Evolutionary conservation across 495 filamentous ascomycete species (phyloP).

Genomic region (Penicillium macrosclerotiorum): DNA sequence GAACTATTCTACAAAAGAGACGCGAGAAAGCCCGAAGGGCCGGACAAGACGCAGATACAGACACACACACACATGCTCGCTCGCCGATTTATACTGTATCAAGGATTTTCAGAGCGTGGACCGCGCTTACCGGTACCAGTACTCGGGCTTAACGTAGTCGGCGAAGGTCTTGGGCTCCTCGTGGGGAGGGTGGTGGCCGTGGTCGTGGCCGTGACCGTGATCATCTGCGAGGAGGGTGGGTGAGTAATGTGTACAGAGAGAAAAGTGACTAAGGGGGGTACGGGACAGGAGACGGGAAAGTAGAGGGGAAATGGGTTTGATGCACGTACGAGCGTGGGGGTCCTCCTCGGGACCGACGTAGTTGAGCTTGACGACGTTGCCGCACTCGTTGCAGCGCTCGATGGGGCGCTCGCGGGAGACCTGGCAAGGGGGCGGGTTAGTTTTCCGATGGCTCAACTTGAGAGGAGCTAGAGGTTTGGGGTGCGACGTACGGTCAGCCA

Average conservation of each 20-base stretch:
- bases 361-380: constrained; percentile 92
- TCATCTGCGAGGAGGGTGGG: no score
- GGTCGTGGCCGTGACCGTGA: constrained; percentile 50
- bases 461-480: neutral
- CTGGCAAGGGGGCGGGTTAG: constrained; percentile 37
- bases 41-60: constrained; percentile 13
- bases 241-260: no score
- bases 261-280: no score
- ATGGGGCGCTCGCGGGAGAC: constrained; percentile 86
- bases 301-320: neutral
- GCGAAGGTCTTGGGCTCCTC: constrained; percentile 89
- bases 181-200: constrained; percentile 53
- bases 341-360: constrained; percentile 83
- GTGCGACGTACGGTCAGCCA: constrained; percentile 78
- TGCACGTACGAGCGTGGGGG: constrained; percentile 50
- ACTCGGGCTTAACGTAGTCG: constrained; percentile 89
- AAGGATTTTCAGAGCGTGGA: constrained; percentile 3
- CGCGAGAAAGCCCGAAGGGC: constrained; percentile 21
- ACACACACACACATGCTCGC: constrained; percentile 6
- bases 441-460: neutral
- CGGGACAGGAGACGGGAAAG: no score
- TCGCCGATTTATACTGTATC: constrained; percentile 16
- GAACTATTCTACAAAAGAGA: constrained; percentile 48
- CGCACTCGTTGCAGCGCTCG: constrained; percentile 94
- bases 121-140: constrained; percentile 64